Evolutionary conservation across 495 filamentous ascomycete species (phyloP).

Genomic region (Friedmanniomyces endolithicus): DNA sequence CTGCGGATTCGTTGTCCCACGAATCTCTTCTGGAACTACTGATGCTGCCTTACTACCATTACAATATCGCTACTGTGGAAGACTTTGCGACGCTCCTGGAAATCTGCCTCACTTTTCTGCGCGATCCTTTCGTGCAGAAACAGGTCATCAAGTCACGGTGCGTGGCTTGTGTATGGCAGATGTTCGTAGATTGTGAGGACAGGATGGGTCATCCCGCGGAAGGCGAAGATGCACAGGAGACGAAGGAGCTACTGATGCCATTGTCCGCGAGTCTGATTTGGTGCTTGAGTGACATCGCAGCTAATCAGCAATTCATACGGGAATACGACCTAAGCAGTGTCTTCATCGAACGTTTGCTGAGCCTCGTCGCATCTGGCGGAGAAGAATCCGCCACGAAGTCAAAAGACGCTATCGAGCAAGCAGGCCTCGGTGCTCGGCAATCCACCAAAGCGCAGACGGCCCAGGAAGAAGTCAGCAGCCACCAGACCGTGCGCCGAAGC

Average conservation of each 20-base stretch:
- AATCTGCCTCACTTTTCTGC: constrained; percentile 5
- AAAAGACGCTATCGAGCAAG: neutral
- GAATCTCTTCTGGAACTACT: neutral
- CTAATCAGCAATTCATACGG: neutral
- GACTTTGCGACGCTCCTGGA: constrained; percentile 10
- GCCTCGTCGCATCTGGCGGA: neutral
- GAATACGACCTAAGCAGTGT: neutral
- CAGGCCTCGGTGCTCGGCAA: neutral
- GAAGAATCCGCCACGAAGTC: neutral
- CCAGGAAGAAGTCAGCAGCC: too few relatives aligned
- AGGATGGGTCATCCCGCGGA: neutral
- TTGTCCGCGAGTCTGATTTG: constrained; percentile 12
- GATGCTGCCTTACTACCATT: neutral
- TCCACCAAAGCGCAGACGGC: neutral
- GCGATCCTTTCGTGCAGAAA: constrained; percentile 2
- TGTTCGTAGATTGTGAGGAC: constrained; percentile 3
- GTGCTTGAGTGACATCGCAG: constrained; percentile 12
- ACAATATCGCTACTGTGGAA: neutral
- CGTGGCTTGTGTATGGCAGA: constrained; percentile 1
- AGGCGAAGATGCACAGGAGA: neutral
- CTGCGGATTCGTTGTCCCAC: neutral
- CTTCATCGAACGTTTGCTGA: neutral
- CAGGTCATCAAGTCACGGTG: neutral
- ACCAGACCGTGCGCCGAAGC: neutral
- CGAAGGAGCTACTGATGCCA: constrained; percentile 7